phyloP scores from a whole-genome alignment of 495 filamentous ascomycete genomes.

The Talaromyces wortmannii region DNA sequence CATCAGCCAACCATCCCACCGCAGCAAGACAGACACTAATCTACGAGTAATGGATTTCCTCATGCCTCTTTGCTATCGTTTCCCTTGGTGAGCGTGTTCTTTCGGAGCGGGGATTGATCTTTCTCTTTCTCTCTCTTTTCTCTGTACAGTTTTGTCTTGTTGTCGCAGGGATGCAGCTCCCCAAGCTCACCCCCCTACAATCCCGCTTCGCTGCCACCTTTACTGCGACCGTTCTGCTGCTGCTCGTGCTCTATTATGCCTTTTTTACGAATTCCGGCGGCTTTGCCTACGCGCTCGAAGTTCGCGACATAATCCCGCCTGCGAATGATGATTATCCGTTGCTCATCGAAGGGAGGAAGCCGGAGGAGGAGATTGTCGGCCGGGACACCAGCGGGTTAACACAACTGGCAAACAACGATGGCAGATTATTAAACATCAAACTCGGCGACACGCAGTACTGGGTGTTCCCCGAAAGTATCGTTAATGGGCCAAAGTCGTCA shows the following conservation, averaged over 20 bases:
- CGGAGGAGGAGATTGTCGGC: conserved; percentile 53
- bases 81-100: neutral
- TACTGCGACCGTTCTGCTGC: conserved; percentile 44
- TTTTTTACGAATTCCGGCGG: conserved; percentile 38
- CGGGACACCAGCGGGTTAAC: conserved; percentile 41
- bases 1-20: neutral
- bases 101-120: neutral
- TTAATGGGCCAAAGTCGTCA: conserved; percentile 26
- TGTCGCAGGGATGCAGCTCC: conserved; percentile 43
- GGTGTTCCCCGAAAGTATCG: conserved; percentile 38
- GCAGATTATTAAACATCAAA: conserved; percentile 43
- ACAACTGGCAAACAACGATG: conserved; percentile 58
- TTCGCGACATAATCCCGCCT: conserved; percentile 12
- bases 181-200: conserved; percentile 55
- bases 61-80: neutral
- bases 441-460: conserved; percentile 53
- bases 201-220: conserved; percentile 62
- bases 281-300: conserved; percentile 54
- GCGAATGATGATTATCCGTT: neutral
- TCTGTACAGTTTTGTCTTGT: no score
- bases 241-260: conserved; percentile 48
- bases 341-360: conserved; percentile 14
- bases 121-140: no score
- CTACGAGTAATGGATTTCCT: neutral
- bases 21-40: neutral